Evolutionary conservation across 805 yeast species (phyloP).

Genomic region (Candida verbasci): DNA sequence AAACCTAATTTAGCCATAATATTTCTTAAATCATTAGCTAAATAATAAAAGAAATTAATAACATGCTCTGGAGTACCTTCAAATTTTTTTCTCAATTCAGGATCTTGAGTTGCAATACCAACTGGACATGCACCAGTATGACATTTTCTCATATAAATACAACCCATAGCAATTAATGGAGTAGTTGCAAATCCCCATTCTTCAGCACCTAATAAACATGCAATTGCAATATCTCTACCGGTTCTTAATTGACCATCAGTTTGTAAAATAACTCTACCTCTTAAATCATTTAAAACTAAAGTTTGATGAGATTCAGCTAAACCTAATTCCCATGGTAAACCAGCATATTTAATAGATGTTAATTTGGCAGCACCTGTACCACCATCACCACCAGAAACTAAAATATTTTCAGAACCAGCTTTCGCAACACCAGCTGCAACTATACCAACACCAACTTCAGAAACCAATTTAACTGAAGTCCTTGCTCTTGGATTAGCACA

Average conservation of each 20-base stretch:
- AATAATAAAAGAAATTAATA: constrained; percentile 92
- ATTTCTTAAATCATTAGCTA: constrained; percentile 85
- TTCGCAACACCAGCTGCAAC: constrained; percentile 99
- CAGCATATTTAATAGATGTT: constrained; percentile 96
- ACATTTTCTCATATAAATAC: constrained; percentile 87
- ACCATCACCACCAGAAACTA: constrained; percentile 98
- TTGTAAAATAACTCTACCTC: constrained; percentile 93
- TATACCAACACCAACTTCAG: constrained; percentile 98
- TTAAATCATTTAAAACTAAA: constrained; percentile 86
- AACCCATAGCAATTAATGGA: constrained; percentile 95
- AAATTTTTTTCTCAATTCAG: constrained; percentile 85
- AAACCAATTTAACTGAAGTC: constrained; percentile 92
- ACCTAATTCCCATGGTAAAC: constrained; percentile 98
- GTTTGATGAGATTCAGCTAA: constrained; percentile 98
- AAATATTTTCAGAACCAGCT: constrained; percentile 95
- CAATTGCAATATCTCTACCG: constrained; percentile 95
- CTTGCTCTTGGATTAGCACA: constrained; percentile 97
- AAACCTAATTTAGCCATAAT: constrained; percentile 95
- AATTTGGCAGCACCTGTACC: constrained; percentile 99
- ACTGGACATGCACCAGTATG: constrained; percentile 95
- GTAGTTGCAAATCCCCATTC: constrained; percentile 98
- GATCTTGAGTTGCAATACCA: constrained; percentile 98
- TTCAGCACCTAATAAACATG: constrained; percentile 95
- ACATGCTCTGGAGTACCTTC: constrained; percentile 98
- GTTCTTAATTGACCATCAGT: constrained; percentile 99